A percentile compares a stretch with the other conserved stretches of the same genome.
Evolutionary conservation across 139 green algal genomes (phyloP).

Genomic region (Dunaliella primolecta): DNA sequence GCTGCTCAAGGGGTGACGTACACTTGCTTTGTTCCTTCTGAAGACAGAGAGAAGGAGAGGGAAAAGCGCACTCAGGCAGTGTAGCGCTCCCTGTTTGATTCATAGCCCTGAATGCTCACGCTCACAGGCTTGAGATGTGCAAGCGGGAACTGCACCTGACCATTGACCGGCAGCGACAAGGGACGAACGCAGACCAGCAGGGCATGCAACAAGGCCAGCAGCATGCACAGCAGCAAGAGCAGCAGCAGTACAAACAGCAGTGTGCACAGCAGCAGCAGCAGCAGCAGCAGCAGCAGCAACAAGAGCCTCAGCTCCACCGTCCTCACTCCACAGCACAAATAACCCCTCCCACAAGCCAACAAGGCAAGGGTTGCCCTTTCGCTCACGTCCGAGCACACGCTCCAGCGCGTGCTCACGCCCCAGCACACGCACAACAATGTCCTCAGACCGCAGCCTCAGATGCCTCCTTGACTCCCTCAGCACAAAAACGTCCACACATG

Average conservation of each 20-base stretch:
- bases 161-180: background rate
- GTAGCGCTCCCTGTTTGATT: background rate
- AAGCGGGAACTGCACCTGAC: background rate
- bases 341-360: too few relatives aligned
- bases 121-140: conserved; percentile 18
- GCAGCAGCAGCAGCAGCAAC: too few relatives aligned
- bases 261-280: background rate
- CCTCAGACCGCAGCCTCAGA: too few relatives aligned
- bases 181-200: background rate
- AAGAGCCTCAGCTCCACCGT: too few relatives aligned
- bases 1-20: background rate
- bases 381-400: too few relatives aligned
- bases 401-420: too few relatives aligned
- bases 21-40: background rate
- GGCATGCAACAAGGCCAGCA: background rate
- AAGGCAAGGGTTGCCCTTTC: too few relatives aligned
- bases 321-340: too few relatives aligned
- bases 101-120: background rate
- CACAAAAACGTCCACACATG: too few relatives aligned
- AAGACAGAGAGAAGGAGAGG: too few relatives aligned
- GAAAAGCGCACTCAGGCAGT: background rate
- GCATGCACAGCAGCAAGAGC: background rate
- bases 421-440: too few relatives aligned
- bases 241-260: background rate
- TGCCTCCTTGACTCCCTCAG: too few relatives aligned